Evolutionary conservation across 805 yeast genomes (phyloP), one percentile per base, ranked within the genome.

Genomic region (Teunomyces tritomae): DNA sequence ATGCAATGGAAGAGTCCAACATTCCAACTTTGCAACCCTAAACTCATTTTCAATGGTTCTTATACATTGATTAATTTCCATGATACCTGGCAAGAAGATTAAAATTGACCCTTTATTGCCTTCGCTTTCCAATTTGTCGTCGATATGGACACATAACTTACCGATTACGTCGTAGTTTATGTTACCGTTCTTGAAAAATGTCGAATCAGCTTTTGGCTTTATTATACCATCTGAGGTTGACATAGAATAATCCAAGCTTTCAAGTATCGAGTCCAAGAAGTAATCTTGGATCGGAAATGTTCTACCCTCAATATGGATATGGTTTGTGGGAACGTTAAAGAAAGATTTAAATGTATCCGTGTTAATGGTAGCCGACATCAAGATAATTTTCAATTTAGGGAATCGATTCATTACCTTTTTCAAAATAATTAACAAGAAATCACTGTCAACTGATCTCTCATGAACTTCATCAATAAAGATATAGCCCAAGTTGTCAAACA

Each of bases 311-410:
- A 92, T 90, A 62, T 90, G 96, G 29, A 85, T 76, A 52, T 86
- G 89, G 11, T 84, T 83, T 30, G 72, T 55, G 1, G 65, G 63
- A 0, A 67, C 57, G 2, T 70, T 69, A 62, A 92, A 92, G 58
- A 86, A 92, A 24, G 75, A 71, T 45, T 78, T 73, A 68, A 90
- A 92, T 36, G 79, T 73, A 8, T 75, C 74, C 1, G 84, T 77
- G 58, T 89, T 87, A 37, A 92, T 91, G 0, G 98, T 92, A 3
- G 98, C 98, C 61, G 96, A 87, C 97, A 94, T 92, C 44, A 94
- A 73, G 8, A 92, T 76, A 28, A 92, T 73, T 57, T 82, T 86
- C 49, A 91, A 62, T 0, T 80, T 76, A 0, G 79, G 78, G 45
- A 68, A 76, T 43, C 72, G 74, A 8, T 67, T 59, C 53, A 84